Percentiles rank a stretch among this genome's conserved stretches.
Evolutionary conservation across 2,329 filamentous ascomycete species (phyloP).

Genomic region (Botrytis medusae): DNA sequence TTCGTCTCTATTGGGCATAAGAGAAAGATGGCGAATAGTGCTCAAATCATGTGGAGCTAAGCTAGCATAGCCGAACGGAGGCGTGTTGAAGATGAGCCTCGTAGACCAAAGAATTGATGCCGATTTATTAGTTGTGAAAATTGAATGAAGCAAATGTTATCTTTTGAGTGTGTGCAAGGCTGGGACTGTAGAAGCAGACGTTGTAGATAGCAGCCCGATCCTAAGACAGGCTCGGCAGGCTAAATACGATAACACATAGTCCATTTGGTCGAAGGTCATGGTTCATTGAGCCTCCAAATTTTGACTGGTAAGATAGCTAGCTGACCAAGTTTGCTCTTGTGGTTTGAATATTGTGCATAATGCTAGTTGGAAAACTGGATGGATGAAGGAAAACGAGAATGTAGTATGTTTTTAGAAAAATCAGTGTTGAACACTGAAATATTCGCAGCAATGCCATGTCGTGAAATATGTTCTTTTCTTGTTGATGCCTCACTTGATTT

Average conservation of each 20-base stretch:
- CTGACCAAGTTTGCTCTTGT: background rate
- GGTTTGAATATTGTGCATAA: background rate
- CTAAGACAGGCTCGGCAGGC: background rate
- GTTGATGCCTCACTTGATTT: background rate
- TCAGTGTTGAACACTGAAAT: background rate
- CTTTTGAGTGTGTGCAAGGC: background rate
- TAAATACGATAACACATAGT: background rate
- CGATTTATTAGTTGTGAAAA: background rate
- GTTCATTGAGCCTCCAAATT: background rate
- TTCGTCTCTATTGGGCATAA: background rate
- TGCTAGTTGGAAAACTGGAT: rapidly evolving
- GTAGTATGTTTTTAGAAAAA: background rate
- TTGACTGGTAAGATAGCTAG: background rate
- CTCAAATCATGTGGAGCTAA: background rate
- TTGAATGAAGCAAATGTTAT: background rate
- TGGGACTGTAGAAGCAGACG: background rate
- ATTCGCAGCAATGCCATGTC: background rate
- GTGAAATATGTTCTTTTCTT: background rate
- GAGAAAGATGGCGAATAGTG: background rate
- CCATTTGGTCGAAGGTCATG: background rate
- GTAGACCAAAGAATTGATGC: background rate
- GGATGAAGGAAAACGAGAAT: background rate
- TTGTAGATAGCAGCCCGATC: background rate
- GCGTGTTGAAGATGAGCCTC: background rate
- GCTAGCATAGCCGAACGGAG: background rate